Conservation (phyloP, 345 rosid species). For the Kernera saxatilis region DNA sequence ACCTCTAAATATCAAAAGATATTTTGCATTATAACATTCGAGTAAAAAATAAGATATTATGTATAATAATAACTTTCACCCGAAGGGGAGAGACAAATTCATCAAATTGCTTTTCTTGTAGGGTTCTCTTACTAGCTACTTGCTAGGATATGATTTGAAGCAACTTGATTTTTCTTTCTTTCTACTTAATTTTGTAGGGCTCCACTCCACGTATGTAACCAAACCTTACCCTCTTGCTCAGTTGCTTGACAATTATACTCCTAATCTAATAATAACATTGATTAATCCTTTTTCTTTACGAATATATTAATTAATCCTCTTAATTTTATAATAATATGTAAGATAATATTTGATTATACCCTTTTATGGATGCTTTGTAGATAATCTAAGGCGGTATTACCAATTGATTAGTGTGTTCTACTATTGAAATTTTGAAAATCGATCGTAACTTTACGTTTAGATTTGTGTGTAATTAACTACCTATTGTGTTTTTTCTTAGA, state of each 20-base stretch:
- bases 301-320: not conserved
- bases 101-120: conserved; percentile 27
- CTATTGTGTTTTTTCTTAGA: not conserved
- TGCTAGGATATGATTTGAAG: conserved; percentile 28
- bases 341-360: conserved; percentile 6
- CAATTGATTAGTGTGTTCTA: conserved; percentile 11
- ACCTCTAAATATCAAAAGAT: not conserved
- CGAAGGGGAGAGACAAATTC: conserved; percentile 14
- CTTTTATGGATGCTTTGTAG: conserved; percentile 14
- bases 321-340: not conserved
- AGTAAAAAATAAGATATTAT: not conserved
- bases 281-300: no score
- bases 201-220: conserved; percentile 32
- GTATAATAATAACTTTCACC: not conserved
- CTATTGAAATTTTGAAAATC: conserved; percentile 1
- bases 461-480: not conserved
- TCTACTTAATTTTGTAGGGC: conserved; percentile 16
- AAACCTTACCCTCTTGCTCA: conserved; percentile 18
- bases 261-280: not conserved
- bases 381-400: conserved; percentile 12
- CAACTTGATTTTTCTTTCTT: conserved; percentile 25
- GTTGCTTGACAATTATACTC: conserved; percentile 9
- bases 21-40: not conserved
- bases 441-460: not conserved
- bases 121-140: conserved; percentile 27